These are phyloP conservation scores for Hypoxylon lenormandii DNA, from an alignment of 495 filamentous ascomycete species.

Conservation along the genomic window DNA sequence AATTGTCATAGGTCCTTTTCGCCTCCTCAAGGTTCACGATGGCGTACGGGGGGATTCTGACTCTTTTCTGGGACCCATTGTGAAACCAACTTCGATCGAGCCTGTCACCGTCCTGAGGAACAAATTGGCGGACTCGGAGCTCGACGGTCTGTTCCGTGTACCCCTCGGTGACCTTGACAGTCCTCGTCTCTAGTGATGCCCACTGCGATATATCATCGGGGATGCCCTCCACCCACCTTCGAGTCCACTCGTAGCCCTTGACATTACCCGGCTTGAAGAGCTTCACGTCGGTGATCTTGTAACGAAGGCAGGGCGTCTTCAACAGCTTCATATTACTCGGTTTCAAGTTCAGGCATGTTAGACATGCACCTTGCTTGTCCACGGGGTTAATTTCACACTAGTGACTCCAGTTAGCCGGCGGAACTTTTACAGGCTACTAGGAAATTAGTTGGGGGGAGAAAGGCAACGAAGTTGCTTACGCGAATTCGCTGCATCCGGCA, in stretches of 20 bases:
- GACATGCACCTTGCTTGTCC: constrained; percentile 58
- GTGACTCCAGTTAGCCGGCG: constrained; percentile 24
- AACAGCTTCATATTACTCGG: constrained; percentile 57
- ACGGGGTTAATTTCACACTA: constrained; percentile 62
- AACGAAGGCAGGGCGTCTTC: constrained; percentile 62
- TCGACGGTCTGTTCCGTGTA: constrained; percentile 57
- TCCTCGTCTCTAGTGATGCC: constrained; percentile 56
- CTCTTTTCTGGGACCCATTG: constrained; percentile 51
- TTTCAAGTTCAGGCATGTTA: constrained; percentile 63
- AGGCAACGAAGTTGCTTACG: constrained; percentile 49
- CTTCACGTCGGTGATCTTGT: constrained; percentile 65
- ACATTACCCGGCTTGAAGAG: constrained; percentile 65
- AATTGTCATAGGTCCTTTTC: constrained; percentile 55
- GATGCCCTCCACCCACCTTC: constrained; percentile 63
- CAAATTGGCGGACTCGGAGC: constrained; percentile 61
- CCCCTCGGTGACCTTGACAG: constrained; percentile 61
- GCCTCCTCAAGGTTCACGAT: constrained; percentile 63
- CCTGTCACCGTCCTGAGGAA: constrained; percentile 61
- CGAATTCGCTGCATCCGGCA: constrained; percentile 68
- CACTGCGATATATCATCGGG: constrained; percentile 64
- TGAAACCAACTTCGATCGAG: constrained; percentile 61
- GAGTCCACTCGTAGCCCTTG: constrained; percentile 65
- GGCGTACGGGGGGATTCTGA: constrained; percentile 59
- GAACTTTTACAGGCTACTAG: background rate
- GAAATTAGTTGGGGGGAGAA: constrained; percentile 20